Conservation (phyloP, 2,329 filamentous ascomycete genomes). For the Aureobasidium sp. region DNA sequence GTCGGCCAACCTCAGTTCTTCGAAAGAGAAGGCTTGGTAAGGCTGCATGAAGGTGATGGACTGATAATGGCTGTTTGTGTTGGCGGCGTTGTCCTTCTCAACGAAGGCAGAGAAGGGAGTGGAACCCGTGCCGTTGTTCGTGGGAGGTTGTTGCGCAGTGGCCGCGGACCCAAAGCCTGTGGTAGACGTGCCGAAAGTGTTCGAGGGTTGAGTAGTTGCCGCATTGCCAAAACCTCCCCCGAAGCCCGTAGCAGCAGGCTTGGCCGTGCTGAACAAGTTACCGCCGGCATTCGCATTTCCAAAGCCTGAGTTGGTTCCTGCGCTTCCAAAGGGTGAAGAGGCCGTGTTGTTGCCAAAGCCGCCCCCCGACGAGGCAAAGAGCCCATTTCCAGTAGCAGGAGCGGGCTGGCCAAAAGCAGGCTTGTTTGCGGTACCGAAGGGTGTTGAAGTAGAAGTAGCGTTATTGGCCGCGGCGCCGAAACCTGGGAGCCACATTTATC, state of each 20-base stretch:
- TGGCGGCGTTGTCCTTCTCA: constrained; percentile 64
- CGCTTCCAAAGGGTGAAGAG: constrained; percentile 19
- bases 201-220: constrained; percentile 26
- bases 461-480: constrained; percentile 19
- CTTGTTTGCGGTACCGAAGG: constrained; percentile 17
- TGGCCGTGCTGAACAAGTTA: constrained; percentile 27
- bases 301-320: constrained; percentile 19
- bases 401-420: constrained; percentile 25
- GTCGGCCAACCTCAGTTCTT: constrained; percentile 61
- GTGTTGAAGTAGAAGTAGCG: constrained; percentile 6
- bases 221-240: constrained; percentile 38
- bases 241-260: constrained; percentile 47
- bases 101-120: constrained; percentile 59
- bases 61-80: constrained; percentile 62
- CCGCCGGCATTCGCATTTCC: constrained; percentile 21
- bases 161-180: constrained; percentile 35
- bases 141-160: constrained; percentile 25
- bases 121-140: constrained; percentile 58
- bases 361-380: constrained; percentile 24
- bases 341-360: background rate
- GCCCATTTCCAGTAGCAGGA: constrained; percentile 26
- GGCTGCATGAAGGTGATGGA: constrained; percentile 71
- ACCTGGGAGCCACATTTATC: constrained; percentile 11
- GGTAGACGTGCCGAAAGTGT: background rate
- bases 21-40: constrained; percentile 87